Conservation (phyloP, 192 early-diverging fungal species). For the Coemansia sp. region DNA sequence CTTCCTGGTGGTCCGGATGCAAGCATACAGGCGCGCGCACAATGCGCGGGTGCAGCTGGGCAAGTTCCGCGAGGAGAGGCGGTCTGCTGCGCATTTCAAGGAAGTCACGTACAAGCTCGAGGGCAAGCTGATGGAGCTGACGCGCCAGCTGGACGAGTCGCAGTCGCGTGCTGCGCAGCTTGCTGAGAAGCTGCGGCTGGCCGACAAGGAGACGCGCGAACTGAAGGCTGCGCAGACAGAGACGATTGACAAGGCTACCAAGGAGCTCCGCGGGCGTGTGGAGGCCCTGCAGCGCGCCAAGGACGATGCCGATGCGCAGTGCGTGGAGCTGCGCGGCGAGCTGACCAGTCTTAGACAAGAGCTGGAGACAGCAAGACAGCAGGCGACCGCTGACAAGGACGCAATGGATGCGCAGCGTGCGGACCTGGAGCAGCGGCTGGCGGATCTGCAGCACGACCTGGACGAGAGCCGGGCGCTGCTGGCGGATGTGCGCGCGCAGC, state of each 20-base stretch:
- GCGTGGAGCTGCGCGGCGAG: constrained; percentile 27
- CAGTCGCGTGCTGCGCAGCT: constrained; percentile 63
- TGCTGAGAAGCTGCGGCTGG: constrained; percentile 51
- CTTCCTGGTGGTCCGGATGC: constrained; percentile 69
- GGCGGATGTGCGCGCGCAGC: constrained; percentile 42
- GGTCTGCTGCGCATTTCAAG: constrained; percentile 90
- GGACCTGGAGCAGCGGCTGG: constrained; percentile 39
- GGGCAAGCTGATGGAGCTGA: constrained; percentile 94
- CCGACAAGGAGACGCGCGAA: constrained; percentile 21
- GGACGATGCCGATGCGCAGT: constrained; percentile 24
- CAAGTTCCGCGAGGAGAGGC: constrained; percentile 76
- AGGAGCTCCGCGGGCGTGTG: constrained; percentile 18
- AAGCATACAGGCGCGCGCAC: constrained; percentile 78
- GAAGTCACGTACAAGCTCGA: constrained; percentile 93
- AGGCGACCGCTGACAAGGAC: constrained; percentile 13
- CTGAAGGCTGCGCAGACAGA: constrained; percentile 19
- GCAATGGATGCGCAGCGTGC: constrained; percentile 10
- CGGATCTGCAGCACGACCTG: constrained; percentile 44
- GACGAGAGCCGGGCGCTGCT: constrained; percentile 23
- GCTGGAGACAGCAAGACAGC: constrained; percentile 27
- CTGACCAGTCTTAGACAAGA: constrained; percentile 18
- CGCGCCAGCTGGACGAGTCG: constrained; percentile 71
- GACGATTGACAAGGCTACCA: constrained; percentile 12
- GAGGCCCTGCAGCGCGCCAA: constrained; percentile 32
- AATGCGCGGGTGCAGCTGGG: constrained; percentile 69